These are phyloP conservation scores for Cenchrus americanus DNA, from an alignment of 176 grass and related monocot species.

Conservation along the genomic window DNA sequence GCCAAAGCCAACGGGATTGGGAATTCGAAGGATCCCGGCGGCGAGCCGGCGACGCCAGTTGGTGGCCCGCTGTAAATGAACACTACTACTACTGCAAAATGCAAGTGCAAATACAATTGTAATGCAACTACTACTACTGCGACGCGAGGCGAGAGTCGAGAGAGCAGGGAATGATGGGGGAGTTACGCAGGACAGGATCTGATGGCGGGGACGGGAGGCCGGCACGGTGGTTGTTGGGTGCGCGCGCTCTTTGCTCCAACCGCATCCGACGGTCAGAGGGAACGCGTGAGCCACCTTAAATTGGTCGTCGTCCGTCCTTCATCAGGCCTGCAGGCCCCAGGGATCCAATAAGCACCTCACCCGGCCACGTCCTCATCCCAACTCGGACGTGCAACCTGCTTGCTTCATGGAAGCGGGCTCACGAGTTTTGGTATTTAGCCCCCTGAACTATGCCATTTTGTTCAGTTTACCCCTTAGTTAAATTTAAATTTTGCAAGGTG, in stretches of 20 bases:
- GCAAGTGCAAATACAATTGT: neutral
- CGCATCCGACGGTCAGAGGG: neutral
- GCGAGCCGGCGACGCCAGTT: no score
- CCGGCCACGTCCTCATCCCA: neutral
- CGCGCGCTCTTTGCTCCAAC: slow-evolving; percentile 24
- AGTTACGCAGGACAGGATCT: neutral
- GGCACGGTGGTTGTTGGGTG: neutral
- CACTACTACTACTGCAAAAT: no score
- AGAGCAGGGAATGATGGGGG: neutral
- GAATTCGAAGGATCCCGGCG: no score
- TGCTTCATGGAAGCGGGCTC: no score
- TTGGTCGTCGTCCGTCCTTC: neutral
- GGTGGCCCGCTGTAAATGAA: no score
- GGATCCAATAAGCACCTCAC: neutral
- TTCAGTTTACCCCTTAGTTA: no score
- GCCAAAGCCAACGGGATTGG: no score
- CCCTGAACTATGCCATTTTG: no score
- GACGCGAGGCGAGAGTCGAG: no score
- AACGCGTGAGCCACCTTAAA: slow-evolving; percentile 42
- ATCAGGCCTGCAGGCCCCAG: neutral
- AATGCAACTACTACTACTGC: no score
- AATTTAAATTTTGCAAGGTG: no score
- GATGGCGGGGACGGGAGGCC: neutral
- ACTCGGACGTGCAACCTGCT: neutral
- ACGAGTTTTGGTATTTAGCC: no score